phyloP scores from a whole-genome alignment of 257 asterid genomes.

The Solanum dulcamara region DNA sequence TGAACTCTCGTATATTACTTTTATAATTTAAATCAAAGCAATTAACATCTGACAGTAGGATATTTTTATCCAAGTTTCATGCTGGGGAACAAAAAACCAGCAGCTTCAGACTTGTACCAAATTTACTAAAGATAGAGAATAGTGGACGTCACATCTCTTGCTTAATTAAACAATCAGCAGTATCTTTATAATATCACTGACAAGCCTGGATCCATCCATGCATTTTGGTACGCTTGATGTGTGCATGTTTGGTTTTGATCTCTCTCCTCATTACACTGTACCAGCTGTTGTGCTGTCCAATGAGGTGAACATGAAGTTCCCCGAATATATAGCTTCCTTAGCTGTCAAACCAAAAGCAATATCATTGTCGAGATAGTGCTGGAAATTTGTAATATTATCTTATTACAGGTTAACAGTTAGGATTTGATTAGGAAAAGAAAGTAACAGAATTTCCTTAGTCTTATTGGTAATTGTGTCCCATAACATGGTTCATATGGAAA shows the following conservation, averaged over 20 bases:
- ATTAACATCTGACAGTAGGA: not conserved
- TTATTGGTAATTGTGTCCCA: not conserved
- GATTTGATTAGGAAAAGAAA: not conserved
- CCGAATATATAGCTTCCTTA: conserved; percentile 40
- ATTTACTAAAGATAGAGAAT: not conserved
- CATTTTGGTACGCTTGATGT: not conserved
- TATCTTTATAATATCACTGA: not conserved
- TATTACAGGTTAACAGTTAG: not conserved
- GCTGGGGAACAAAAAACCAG: not conserved
- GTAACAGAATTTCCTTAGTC: not conserved
- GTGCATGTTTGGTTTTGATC: not conserved
- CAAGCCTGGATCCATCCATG: not conserved
- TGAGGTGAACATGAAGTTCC: conserved; percentile 72
- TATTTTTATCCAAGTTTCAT: not conserved
- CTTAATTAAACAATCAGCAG: not conserved
- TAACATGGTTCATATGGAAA: not conserved
- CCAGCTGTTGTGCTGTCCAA: conserved; percentile 27
- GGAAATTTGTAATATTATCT: not conserved
- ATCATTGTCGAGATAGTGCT: not conserved
- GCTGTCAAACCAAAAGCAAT: conserved; percentile 28
- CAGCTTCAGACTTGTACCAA: not conserved
- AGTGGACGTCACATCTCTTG: not conserved
- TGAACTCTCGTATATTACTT: not conserved
- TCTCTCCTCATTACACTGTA: conserved; percentile 7
- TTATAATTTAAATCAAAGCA: not conserved